A percentile compares a stretch with the other conserved stretches of the same genome.
Conservation (phyloP, 1,284 basidiomycete species). For the Meripilus lineatus region DNA sequence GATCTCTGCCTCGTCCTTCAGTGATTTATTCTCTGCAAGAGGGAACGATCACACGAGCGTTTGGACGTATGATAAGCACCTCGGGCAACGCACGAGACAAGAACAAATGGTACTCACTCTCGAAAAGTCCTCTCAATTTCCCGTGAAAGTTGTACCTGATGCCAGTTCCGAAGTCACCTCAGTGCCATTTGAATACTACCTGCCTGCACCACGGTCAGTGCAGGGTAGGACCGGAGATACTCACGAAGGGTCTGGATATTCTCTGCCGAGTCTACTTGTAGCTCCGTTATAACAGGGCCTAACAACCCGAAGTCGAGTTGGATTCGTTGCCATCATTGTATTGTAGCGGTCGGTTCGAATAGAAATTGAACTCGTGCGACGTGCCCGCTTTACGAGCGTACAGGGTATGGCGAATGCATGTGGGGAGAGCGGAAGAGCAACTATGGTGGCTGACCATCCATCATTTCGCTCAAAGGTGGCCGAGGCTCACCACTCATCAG, state of each 20-base stretch:
- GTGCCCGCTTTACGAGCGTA: too few relatives aligned
- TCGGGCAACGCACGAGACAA: neutral
- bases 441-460: too few relatives aligned
- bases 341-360: neutral
- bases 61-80: neutral
- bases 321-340: conserved; percentile 29
- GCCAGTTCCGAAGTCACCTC: neutral
- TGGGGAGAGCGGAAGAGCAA: too few relatives aligned
- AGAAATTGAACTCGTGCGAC: too few relatives aligned
- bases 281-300: conserved; percentile 77
- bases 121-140: conserved; percentile 62
- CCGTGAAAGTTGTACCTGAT: conserved; percentile 67
- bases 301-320: conserved; percentile 50
- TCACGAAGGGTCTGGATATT: conserved; percentile 74
- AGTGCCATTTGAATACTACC: conserved; percentile 25
- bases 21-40: conserved; percentile 60
- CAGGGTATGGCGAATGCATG: too few relatives aligned
- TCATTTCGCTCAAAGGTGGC: too few relatives aligned
- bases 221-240: conserved; percentile 22
- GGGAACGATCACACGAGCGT: neutral
- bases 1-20: conserved; percentile 69
- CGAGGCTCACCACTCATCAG: too few relatives aligned
- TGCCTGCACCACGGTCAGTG: conserved; percentile 1
- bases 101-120: conserved; percentile 45
- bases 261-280: conserved; percentile 68